Percentiles rank a stretch among this genome's conserved stretches.
phyloP scores from a whole-genome alignment of 2,329 filamentous ascomycete genomes.

The Passalora sequoiae region DNA sequence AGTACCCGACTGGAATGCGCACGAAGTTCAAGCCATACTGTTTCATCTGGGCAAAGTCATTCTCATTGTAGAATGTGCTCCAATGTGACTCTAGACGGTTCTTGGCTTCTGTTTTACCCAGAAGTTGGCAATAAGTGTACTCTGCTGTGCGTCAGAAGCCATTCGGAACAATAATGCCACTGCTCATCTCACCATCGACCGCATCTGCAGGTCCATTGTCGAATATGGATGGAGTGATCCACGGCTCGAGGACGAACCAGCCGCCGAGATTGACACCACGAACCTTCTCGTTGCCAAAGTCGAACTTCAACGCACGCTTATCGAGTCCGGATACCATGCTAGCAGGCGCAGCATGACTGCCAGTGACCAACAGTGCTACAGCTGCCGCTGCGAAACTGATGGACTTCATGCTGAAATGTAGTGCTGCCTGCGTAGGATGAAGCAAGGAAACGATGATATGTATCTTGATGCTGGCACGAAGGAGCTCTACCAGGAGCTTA shows the following conservation, averaged over 20 bases:
- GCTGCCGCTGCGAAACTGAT: conserved; percentile 20
- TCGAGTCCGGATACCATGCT: conserved; percentile 17
- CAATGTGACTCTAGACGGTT: conserved; percentile 43
- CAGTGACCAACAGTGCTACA: conserved; percentile 23
- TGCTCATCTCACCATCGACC: conserved; percentile 44
- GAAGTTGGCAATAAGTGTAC: conserved; percentile 34
- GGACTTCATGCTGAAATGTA: conserved; percentile 19
- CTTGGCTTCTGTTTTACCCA: conserved; percentile 41
- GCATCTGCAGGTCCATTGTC: conserved; percentile 44
- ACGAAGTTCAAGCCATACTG: conserved; percentile 38
- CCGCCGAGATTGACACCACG: conserved; percentile 61
- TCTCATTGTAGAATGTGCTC: conserved; percentile 37
- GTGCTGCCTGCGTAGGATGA: not conserved
- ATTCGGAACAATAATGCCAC: not conserved
- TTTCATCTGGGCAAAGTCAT: conserved; percentile 41
- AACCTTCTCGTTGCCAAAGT: conserved; percentile 52
- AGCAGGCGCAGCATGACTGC: conserved; percentile 22
- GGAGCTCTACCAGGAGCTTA: conserved; percentile 7
- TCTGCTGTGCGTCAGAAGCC: conserved; percentile 16
- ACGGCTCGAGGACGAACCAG: conserved; percentile 60
- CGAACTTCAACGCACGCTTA: conserved; percentile 36
- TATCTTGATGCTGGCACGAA: not conserved
- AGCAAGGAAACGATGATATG: not conserved
- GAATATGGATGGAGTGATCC: conserved; percentile 60
- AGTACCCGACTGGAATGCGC: conserved; percentile 51